Conservation (phyloP, 371 early-diverging fungal species). For the Mycotypha africana region DNA sequence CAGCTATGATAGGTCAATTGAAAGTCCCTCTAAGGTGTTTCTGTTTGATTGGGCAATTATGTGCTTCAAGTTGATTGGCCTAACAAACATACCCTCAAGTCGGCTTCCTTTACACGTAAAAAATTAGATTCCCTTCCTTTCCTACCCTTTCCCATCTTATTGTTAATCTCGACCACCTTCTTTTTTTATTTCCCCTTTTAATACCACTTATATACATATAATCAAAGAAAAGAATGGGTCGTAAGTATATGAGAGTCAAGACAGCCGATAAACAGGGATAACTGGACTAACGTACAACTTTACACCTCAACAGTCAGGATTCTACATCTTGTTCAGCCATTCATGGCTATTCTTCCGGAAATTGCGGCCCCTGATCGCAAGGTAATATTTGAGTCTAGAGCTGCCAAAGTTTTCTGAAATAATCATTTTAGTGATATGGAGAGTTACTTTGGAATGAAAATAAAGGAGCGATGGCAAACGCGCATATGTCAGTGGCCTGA, state of each 20-base stretch:
- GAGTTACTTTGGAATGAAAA: background rate
- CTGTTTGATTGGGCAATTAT: no score
- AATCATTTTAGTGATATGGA: no score
- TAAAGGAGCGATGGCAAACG: background rate
- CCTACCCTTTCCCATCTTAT: no score
- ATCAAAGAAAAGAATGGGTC: constrained; percentile 22
- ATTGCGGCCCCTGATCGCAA: constrained; percentile 96
- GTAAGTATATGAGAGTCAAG: constrained; percentile 9
- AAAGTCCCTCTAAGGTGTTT: no score
- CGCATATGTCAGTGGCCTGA: no score
- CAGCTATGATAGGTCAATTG: no score
- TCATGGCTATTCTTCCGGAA: constrained; percentile 98
- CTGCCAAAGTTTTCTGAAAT: no score
- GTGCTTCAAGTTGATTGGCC: no score
- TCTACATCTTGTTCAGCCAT: constrained; percentile 97
- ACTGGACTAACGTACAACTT: background rate
- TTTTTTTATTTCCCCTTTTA: constrained; percentile 2
- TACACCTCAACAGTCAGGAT: constrained; percentile 70
- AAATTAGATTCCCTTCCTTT: background rate
- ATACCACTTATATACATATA: background rate
- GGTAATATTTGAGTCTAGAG: constrained; percentile 48
- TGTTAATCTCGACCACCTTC: no score
- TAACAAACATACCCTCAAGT: no score
- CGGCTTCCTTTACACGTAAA: constrained; percentile 1
- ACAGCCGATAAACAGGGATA: background rate